Conservation (phyloP, 805 yeast species). For the Spathaspora girioi region DNA sequence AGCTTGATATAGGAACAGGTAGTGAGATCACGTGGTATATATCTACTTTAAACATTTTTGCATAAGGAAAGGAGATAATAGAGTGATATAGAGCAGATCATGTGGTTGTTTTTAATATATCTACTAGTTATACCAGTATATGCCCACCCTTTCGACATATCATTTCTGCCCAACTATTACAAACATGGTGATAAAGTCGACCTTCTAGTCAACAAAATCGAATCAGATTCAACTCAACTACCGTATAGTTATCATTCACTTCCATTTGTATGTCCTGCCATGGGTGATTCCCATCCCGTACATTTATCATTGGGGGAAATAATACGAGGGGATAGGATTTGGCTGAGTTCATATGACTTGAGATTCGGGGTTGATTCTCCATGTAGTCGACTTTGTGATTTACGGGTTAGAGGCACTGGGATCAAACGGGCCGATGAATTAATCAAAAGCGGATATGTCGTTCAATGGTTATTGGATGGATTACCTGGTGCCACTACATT, state of each 20-base stretch:
- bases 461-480: slow-evolving; percentile 80
- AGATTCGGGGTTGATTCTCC: slow-evolving; percentile 59
- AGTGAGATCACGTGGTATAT: too few species aligned
- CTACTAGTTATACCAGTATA: background rate
- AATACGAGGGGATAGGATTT: slow-evolving; percentile 74
- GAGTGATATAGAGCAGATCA: background rate
- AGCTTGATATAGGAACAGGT: too few species aligned
- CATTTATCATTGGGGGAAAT: slow-evolving; percentile 74
- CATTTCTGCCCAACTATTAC: slow-evolving; percentile 32
- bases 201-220: slow-evolving; percentile 70
- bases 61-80: too few species aligned
- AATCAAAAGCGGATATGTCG: slow-evolving; percentile 67
- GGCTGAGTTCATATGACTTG: slow-evolving; percentile 70
- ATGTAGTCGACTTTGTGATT: slow-evolving; percentile 67
- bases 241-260: slow-evolving; percentile 76
- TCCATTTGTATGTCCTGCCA: slow-evolving; percentile 76
- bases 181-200: slow-evolving; percentile 59
- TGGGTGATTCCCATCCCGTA: slow-evolving; percentile 49
- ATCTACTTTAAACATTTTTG: too few species aligned
- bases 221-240: slow-evolving; percentile 70
- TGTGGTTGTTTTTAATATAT: background rate
- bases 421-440: slow-evolving; percentile 55
- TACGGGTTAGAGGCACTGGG: slow-evolving; percentile 50
- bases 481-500: slow-evolving; percentile 88
- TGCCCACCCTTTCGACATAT: background rate